phyloP scores from a whole-genome alignment of 1,284 basidiomycete genomes.

The Trichosporon sp. region DNA sequence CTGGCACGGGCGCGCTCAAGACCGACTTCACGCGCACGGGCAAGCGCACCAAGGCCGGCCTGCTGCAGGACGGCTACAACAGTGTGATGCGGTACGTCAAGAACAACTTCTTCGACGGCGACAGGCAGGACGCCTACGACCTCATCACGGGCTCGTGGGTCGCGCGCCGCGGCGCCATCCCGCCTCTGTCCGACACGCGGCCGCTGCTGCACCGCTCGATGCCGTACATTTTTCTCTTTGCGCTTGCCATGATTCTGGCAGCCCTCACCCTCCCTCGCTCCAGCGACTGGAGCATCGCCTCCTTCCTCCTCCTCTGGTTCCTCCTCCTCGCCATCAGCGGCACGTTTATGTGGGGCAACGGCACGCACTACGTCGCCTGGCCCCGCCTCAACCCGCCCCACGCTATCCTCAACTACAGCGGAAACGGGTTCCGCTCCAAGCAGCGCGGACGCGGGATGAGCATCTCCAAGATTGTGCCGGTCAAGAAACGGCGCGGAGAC shows the following conservation, averaged over 20 bases:
- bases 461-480: conserved; percentile 53
- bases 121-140: conserved; percentile 92
- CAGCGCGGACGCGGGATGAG: conserved; percentile 72
- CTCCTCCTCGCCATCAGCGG: conserved; percentile 65
- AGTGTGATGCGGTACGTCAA: conserved; percentile 84
- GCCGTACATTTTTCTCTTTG: conserved; percentile 79
- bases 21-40: conserved; percentile 96
- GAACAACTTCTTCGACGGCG: conserved; percentile 97
- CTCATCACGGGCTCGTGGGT: conserved; percentile 89
- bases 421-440: conserved; percentile 78
- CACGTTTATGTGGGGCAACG: conserved; percentile 72
- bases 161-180: conserved; percentile 69
- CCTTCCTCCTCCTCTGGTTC: conserved; percentile 79
- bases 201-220: conserved; percentile 82
- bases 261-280: conserved; percentile 79
- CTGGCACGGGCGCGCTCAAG: conserved; percentile 93
- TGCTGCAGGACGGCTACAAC: conserved; percentile 85
- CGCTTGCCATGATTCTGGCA: conserved; percentile 82
- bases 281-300: conserved; percentile 58
- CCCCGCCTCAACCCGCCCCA: conserved; percentile 84
- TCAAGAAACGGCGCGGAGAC: conserved; percentile 33
- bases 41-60: conserved; percentile 77
- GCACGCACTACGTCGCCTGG: conserved; percentile 79
- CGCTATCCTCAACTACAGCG: conserved; percentile 81
- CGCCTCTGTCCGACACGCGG: conserved; percentile 74